Conservation (phyloP, 768 basidiomycete genomes). For the Leccinum disarticulatum region DNA sequence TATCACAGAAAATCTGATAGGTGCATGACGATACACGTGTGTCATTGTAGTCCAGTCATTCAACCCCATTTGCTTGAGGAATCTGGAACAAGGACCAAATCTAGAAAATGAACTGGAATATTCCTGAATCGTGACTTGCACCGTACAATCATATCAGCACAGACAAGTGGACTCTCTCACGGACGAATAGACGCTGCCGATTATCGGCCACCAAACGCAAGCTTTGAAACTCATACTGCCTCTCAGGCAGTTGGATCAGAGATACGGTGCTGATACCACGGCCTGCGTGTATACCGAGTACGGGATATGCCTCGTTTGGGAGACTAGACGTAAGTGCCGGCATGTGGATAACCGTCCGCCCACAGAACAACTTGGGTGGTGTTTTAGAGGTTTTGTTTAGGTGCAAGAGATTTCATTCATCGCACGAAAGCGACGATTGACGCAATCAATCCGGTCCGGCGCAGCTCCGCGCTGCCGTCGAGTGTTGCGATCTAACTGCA, state of each 20-base stretch:
- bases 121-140: slow-evolving; percentile 27
- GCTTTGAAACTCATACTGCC: slow-evolving; percentile 25
- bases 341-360: neutral
- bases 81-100: slow-evolving; percentile 24
- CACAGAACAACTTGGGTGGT: neutral
- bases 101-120: slow-evolving; percentile 18
- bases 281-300: slow-evolving; percentile 7
- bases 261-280: slow-evolving; percentile 21
- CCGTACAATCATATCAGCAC: slow-evolving; percentile 23
- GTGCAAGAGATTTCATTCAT: neutral
- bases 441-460: slow-evolving; percentile 19
- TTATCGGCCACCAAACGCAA: slow-evolving; percentile 16
- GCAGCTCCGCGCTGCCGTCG: slow-evolving; percentile 6
- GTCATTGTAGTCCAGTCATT: slow-evolving; percentile 5
- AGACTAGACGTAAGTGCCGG: neutral
- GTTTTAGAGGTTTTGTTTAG: slow-evolving; percentile 1
- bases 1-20: slow-evolving; percentile 1
- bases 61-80: slow-evolving; percentile 13
- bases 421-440: slow-evolving; percentile 10
- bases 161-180: slow-evolving; percentile 24
- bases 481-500: slow-evolving; percentile 9
- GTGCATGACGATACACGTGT: slow-evolving; percentile 29
- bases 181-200: slow-evolving; percentile 24
- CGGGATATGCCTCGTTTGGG: slow-evolving; percentile 7
- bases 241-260: slow-evolving; percentile 22